phyloP scores from a whole-genome alignment of 768 basidiomycete genomes.

The Leucosporidium scottii region DNA sequence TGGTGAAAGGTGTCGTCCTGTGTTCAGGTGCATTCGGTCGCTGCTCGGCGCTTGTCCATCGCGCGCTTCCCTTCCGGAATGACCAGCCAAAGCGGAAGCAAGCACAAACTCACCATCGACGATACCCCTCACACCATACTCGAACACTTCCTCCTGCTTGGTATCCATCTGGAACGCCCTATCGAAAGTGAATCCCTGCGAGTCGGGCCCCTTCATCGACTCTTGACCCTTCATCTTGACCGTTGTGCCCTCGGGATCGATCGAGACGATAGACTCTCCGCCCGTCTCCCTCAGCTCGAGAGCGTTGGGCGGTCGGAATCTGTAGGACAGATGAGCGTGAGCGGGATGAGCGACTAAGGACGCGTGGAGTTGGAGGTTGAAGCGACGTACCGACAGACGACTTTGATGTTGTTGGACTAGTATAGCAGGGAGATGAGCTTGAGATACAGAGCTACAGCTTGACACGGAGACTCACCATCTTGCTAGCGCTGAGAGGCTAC shows the following conservation, averaged over 20 bases:
- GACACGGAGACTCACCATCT: too few species aligned
- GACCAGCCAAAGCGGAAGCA: background rate
- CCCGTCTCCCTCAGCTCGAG: conserved; percentile 74
- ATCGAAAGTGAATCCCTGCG: conserved; percentile 96
- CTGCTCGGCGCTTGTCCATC: background rate
- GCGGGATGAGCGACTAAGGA: conserved; percentile 5
- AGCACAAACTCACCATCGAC: conserved; percentile 61
- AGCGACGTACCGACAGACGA: conserved; percentile 86
- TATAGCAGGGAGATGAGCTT: too few species aligned
- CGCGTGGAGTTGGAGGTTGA: background rate
- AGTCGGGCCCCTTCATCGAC: conserved; percentile 69
- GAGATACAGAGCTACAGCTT: too few species aligned
- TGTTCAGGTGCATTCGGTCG: background rate
- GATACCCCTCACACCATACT: conserved; percentile 96
- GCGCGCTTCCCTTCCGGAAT: background rate
- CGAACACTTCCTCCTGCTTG: conserved; percentile 87
- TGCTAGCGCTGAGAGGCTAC: too few species aligned
- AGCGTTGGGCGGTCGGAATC: conserved; percentile 91
- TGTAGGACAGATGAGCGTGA: conserved; percentile 39
- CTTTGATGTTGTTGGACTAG: conserved; percentile 76
- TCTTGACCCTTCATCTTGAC: conserved; percentile 69
- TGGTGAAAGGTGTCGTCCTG: background rate
- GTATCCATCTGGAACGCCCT: conserved; percentile 89
- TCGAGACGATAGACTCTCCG: conserved; percentile 79
- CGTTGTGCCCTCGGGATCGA: conserved; percentile 77